Evolutionary conservation across 2,329 filamentous ascomycete species (phyloP).

Genomic region (Colletotrichum lentis): DNA sequence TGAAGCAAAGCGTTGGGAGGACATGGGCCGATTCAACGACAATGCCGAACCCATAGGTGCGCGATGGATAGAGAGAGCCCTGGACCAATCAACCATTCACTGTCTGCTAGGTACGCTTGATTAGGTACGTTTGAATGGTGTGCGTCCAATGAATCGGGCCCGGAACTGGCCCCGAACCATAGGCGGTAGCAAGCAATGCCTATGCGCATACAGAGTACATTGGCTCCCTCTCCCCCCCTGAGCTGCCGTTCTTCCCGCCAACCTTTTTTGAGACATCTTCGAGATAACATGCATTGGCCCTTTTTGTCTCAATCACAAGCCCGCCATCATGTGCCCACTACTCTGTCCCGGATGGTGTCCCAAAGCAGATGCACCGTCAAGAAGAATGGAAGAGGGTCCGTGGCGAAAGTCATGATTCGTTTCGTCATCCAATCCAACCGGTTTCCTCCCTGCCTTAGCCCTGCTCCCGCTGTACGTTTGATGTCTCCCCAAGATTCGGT

Average conservation of each 20-base stretch:
- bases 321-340: neutral
- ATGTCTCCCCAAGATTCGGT: neutral
- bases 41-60: neutral
- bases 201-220: neutral
- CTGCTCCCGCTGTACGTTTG: neutral
- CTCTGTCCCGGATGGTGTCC: neutral
- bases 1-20: slow-evolving; percentile 5
- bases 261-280: neutral
- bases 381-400: neutral
- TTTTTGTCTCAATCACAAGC: neutral
- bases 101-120: neutral
- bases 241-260: neutral
- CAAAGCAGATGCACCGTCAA: neutral
- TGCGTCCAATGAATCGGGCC: neutral
- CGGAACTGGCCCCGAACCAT: slow-evolving; percentile 4
- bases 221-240: no score
- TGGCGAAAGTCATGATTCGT: neutral
- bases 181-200: neutral
- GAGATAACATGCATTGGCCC: neutral
- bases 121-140: neutral
- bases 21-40: slow-evolving; percentile 3
- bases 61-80: neutral
- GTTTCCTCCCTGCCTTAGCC: slow-evolving; percentile 5
- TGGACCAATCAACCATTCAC: neutral
- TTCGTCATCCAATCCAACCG: slow-evolving; percentile 13